Percentiles rank a stretch among this genome's conserved stretches.
phyloP scores from a whole-genome alignment of 495 filamentous ascomycete species.

The Coniosporium apollinis region DNA sequence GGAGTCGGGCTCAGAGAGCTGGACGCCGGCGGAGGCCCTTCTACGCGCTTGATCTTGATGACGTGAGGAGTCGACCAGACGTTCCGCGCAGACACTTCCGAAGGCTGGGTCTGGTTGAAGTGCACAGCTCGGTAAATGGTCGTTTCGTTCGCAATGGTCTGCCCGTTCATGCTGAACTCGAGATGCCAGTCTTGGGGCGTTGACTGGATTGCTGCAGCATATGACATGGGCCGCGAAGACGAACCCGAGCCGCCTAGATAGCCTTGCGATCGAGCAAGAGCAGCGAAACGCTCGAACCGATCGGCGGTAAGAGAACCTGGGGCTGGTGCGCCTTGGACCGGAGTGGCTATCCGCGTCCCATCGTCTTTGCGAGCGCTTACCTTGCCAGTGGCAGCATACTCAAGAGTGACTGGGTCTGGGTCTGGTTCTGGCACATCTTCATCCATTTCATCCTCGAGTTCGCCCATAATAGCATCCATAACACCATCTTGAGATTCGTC shows the following conservation, averaged over 20 bases:
- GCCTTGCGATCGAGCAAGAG: too few species aligned
- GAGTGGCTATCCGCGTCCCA: constrained; percentile 77
- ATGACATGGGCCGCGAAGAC: constrained; percentile 44
- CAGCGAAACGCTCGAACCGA: constrained; percentile 34
- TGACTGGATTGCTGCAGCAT: constrained; percentile 64
- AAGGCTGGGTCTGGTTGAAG: constrained; percentile 43
- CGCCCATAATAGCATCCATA: constrained; percentile 75
- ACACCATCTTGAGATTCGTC: constrained; percentile 58
- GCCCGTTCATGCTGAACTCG: constrained; percentile 78
- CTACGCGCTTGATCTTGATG: constrained; percentile 77
- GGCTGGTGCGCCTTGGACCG: constrained; percentile 42
- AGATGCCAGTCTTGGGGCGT: constrained; percentile 95
- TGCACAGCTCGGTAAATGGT: constrained; percentile 95
- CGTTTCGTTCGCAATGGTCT: constrained; percentile 73
- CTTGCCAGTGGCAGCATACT: constrained; percentile 77
- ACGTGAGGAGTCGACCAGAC: constrained; percentile 83
- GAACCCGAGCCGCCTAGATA: too few species aligned
- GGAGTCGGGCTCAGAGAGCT: constrained; percentile 41
- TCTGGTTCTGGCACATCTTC: constrained; percentile 68
- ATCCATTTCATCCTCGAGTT: constrained; percentile 78
- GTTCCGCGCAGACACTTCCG: constrained; percentile 52
- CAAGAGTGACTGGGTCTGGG: constrained; percentile 79
- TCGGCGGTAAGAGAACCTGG: constrained; percentile 20
- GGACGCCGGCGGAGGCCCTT: constrained; percentile 66
- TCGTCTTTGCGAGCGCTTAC: constrained; percentile 84